A percentile compares a stretch with the other conserved stretches of the same genome.
These are phyloP conservation scores for Euptelea pleiosperma DNA, from an alignment of 164 flowering plant species.

Conservation along the genomic window DNA sequence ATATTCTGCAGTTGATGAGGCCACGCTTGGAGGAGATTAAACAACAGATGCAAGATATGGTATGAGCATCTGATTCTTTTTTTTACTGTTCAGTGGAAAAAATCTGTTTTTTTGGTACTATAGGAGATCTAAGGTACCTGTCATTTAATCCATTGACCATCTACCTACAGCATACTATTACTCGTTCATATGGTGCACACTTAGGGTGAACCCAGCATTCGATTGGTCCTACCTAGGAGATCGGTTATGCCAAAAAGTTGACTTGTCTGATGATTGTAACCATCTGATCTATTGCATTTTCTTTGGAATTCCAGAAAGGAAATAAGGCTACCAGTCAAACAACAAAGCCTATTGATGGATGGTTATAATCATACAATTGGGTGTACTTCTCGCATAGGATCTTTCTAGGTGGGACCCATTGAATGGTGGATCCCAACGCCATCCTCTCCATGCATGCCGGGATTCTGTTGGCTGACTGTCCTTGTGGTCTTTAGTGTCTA, in stretches of 20 bases:
- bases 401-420: neutral
- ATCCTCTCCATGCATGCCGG: too few relatives aligned
- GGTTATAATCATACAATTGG: neutral
- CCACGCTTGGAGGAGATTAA: conserved; percentile 70
- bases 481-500: neutral
- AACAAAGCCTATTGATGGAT: too few relatives aligned
- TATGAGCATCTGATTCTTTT: too few relatives aligned
- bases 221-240: neutral
- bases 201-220: neutral
- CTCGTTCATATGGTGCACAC: neutral
- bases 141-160: neutral
- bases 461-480: neutral
- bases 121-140: neutral
- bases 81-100: too few relatives aligned
- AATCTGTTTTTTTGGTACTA: too few relatives aligned
- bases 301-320: too few relatives aligned
- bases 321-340: too few relatives aligned
- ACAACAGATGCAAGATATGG: conserved; percentile 47
- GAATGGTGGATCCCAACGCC: neutral
- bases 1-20: conserved; percentile 58
- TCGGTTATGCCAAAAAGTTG: neutral
- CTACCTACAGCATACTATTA: neutral
- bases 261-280: too few relatives aligned
- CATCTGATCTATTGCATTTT: too few relatives aligned
- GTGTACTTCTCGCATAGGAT: neutral